phyloP scores from a whole-genome alignment of 345 rosid species.

The Erysimum cheiranthoides region DNA sequence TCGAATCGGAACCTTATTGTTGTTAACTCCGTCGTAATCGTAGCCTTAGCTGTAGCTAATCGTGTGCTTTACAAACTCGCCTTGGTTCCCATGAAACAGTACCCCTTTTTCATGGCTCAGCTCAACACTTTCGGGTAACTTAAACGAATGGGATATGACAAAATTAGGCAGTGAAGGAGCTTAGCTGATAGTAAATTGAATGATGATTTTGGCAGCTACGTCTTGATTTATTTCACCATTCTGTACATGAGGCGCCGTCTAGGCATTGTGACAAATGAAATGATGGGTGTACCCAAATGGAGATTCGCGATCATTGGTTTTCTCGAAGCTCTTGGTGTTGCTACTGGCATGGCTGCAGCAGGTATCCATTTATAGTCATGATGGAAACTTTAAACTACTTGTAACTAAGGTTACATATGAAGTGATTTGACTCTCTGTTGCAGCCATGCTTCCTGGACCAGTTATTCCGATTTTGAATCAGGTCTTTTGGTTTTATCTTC shows the following conservation, averaged over 20 bases:
- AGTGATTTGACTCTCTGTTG: constrained; percentile 37
- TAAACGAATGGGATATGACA: neutral
- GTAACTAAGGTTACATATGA: constrained; percentile 23
- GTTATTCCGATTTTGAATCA: constrained; percentile 82
- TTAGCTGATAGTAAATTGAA: neutral
- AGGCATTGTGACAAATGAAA: constrained; percentile 75
- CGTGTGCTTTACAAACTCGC: constrained; percentile 97
- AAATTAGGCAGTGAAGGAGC: neutral
- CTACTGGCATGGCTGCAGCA: constrained; percentile 88
- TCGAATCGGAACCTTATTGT: constrained; percentile 46
- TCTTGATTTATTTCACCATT: constrained; percentile 70
- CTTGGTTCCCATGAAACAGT: constrained; percentile 84
- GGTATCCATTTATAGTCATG: constrained; percentile 48
- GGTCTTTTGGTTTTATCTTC: constrained; percentile 50
- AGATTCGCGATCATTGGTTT: constrained; percentile 72
- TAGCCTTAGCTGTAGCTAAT: constrained; percentile 69
- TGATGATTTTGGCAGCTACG: constrained; percentile 55
- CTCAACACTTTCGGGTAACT: constrained; percentile 80
- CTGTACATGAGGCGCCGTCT: constrained; percentile 59
- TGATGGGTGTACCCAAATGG: constrained; percentile 73
- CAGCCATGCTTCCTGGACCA: constrained; percentile 96
- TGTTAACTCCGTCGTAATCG: constrained; percentile 53
- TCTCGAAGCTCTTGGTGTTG: constrained; percentile 81
- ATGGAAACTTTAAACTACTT: constrained; percentile 10
- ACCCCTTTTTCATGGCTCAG: constrained; percentile 90